Evolutionary conservation across 2,329 filamentous ascomycete genomes (phyloP).

Genomic region (Talaromyces marneffei): DNA sequence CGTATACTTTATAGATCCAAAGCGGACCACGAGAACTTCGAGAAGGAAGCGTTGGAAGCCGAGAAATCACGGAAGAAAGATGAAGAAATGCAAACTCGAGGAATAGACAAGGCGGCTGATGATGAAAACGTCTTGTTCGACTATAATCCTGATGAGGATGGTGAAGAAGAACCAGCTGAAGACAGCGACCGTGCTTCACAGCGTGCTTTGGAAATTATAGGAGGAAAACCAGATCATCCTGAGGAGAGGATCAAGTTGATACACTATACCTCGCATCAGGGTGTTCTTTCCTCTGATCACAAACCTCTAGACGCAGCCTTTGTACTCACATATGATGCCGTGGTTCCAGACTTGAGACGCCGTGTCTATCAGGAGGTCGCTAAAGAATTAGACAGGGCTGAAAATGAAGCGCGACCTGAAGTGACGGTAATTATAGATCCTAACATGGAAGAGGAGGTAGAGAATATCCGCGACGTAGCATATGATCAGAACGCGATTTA

Average conservation of each 20-base stretch:
- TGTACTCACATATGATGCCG: slow-evolving; percentile 75
- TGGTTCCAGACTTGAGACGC: slow-evolving; percentile 77
- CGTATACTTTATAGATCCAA: slow-evolving; percentile 81
- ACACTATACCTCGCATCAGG: slow-evolving; percentile 81
- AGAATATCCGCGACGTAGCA: slow-evolving; percentile 26
- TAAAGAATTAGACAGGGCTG: slow-evolving; percentile 77
- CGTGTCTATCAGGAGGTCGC: slow-evolving; percentile 81
- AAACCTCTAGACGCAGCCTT: slow-evolving; percentile 86
- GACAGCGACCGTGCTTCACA: slow-evolving; percentile 50
- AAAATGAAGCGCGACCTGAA: slow-evolving; percentile 81
- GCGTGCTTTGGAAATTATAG: slow-evolving; percentile 30
- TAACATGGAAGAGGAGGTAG: slow-evolving; percentile 33
- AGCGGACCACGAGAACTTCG: slow-evolving; percentile 61
- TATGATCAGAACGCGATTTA: slow-evolving; percentile 56
- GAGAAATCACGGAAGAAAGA: slow-evolving; percentile 65
- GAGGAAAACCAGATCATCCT: slow-evolving; percentile 35
- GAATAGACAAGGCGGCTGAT: slow-evolving; percentile 65
- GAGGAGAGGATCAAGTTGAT: slow-evolving; percentile 52
- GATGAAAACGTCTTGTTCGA: slow-evolving; percentile 84
- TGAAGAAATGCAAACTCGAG: slow-evolving; percentile 76
- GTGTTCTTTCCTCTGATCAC: slow-evolving; percentile 87
- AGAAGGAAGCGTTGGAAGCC: slow-evolving; percentile 58
- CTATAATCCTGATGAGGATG: slow-evolving; percentile 79
- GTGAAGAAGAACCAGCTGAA: slow-evolving; percentile 55
- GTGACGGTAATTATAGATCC: slow-evolving; percentile 76